A percentile compares a stretch with the other conserved stretches of the same genome.
These are phyloP conservation scores for Ogataea haglerorum DNA, from an alignment of 805 yeast species.

Conservation along the genomic window DNA sequence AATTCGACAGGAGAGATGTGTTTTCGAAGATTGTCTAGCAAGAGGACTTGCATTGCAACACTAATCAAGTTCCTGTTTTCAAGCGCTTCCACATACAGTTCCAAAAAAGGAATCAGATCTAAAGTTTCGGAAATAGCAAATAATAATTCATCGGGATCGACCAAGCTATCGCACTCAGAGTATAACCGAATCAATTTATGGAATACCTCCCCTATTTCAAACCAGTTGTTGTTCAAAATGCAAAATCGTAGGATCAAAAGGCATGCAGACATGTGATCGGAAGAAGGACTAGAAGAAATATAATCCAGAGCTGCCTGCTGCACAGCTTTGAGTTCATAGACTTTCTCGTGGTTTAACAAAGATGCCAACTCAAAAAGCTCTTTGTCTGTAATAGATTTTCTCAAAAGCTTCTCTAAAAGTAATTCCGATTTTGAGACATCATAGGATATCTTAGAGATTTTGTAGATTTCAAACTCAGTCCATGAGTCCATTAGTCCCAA, in stretches of 20 bases:
- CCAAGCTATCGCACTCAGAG: background rate
- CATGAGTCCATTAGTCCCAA: constrained; percentile 17
- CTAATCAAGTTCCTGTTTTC: constrained; percentile 21
- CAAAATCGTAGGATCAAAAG: constrained; percentile 17
- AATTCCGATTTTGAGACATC: background rate
- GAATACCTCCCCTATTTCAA: constrained; percentile 10
- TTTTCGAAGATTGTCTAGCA: constrained; percentile 13
- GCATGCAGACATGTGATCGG: constrained; percentile 3
- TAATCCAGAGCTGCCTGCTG: constrained; percentile 12
- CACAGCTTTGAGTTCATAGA: constrained; percentile 7
- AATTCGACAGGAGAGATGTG: constrained; percentile 11
- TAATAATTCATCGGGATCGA: constrained; percentile 18
- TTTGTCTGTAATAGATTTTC: constrained; percentile 7
- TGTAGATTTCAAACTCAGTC: constrained; percentile 21
- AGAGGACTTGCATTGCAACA: constrained; percentile 15
- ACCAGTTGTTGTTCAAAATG: constrained; percentile 8
- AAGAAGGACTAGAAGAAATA: background rate
- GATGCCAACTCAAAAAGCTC: constrained; percentile 17
- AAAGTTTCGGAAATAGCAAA: constrained; percentile 37
- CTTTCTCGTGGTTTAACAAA: constrained; percentile 5
- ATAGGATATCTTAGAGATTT: constrained; percentile 1
- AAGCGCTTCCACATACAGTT: constrained; percentile 36
- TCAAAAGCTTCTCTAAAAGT: constrained; percentile 15
- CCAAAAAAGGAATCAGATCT: constrained; percentile 34
- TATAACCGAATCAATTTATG: constrained; percentile 18